Evolutionary conservation across 192 early-diverging fungal species (phyloP), one percentile per base, ranked within the genome.

Genomic region (Spinellus fusiger): DNA sequence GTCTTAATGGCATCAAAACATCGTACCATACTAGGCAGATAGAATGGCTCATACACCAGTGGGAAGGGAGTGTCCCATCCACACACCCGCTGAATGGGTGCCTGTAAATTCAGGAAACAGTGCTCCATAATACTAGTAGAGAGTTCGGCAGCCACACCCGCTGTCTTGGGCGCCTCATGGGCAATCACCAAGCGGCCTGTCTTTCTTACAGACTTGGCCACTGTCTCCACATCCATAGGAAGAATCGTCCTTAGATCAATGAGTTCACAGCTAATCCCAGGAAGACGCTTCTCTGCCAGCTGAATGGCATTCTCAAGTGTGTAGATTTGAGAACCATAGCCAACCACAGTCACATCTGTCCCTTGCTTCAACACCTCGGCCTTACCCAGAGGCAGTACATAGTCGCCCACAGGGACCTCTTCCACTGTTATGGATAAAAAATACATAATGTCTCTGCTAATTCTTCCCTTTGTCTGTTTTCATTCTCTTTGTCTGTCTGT

Each of bases 1-100:
- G 82, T 84, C 64, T 90, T 89, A 66, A 98, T 95, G 26, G 88
- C 93, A 66, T 98, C 94, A 56, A 79, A 86, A 59, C 87, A 87
- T 18, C 93, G 79, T 44, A 90, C 84, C 56, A 87, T 84, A 52
- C 85, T 85, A 3, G 96, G 96, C 54, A 96, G 82, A 70, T 96
- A 96, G 69, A 98, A 89, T 70, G 89, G 88, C 65, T 98, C 96
- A 80, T 85, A 96, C 6, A 89, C 82, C 29, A 98, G 68, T 5
- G 96, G 94, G 77, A 96, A 96, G 2, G 96, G 96, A 6, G 87
- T 87, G 72, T 89, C 89, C 73, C 88, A 85, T 6, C 93, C 93
- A 59, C 89, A 90, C 4, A 98, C 89, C 16, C 96, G 77, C 68
- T 90, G 80, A 25, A 95, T 84, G n/a, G 96, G 96, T 3, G 89